Base-by-base conservation (phyloP, 2,329 filamentous ascomycete genomes). In the Penicillium sp. region DNA sequence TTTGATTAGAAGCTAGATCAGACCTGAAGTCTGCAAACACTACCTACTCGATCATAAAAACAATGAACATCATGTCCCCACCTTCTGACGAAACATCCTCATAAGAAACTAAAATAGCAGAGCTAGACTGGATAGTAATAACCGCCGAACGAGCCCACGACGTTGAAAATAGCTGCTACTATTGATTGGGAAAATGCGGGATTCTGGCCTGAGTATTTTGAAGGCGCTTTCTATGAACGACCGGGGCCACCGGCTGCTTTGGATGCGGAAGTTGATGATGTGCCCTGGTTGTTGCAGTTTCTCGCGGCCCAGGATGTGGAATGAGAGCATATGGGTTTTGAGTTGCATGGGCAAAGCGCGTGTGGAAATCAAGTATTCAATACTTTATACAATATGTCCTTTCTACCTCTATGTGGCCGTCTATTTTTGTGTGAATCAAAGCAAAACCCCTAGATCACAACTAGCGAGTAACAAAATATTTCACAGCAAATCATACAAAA, bases 351-450 rank as follows among this genome's bases (percentile, higher is more conserved):
- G 55, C 23, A 43, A 41, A 54, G 29, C 35, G 54, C 35, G 43
- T 54, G n/a, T 57, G 42, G 49, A 48, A 54, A 57, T 25, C 17
- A 13, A 13, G n/a, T 35, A n/a, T 47, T 42, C 43, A 42, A 42
- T 54, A 53, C 29, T 25, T 10, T 57, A 48, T 54, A 54, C 43
- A 57, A 41, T 56, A 40, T 56, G 45, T 38, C 31, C n/a, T n/a
- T 27, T 54, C 43, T 57, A 54, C 35, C 42, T 54, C 50, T 57
- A 54, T 57, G 37, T 42, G 43, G 42, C n/a, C 37, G 23, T 57
- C 50, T 31, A 42, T 42, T 54, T 46, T 54, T 31, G 51, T 43
- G 47, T 37, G 31, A 45, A 46, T 19, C 15, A 42, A 31, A 57
- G 31, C 42, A 48, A 47, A 53, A 19, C 42, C 35, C 41, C 48